Evolutionary conservation across 208 protist genomes (phyloP).

Genomic region (Zelonia costaricensis): DNA sequence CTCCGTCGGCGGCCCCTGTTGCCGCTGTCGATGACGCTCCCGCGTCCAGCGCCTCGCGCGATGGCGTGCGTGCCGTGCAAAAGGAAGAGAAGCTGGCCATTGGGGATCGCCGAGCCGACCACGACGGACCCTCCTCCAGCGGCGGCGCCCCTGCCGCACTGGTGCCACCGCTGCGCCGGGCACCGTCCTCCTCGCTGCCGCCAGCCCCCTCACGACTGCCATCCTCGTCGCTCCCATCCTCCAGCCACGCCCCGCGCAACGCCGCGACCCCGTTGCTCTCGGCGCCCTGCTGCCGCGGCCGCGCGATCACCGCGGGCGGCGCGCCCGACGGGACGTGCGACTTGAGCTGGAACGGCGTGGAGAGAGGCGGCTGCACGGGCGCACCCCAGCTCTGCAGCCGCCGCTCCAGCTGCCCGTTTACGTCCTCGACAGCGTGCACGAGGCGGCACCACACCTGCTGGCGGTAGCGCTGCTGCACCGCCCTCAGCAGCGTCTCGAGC

Average conservation of each 20-base stretch:
- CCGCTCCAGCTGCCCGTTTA: slow-evolving; percentile 38
- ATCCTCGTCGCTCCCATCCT: not conserved
- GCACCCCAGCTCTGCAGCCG: slow-evolving; percentile 30
- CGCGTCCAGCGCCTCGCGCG: not conserved
- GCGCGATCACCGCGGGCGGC: not conserved
- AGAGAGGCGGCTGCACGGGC: not conserved
- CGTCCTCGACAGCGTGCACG: slow-evolving; percentile 53
- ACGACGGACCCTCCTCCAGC: too few relatives aligned
- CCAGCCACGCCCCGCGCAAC: not conserved
- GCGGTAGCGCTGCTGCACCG: slow-evolving; percentile 29
- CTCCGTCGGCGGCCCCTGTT: not conserved
- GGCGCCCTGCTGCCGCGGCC: not conserved
- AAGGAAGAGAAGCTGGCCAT: slow-evolving; percentile 5
- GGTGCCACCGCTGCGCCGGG: too few relatives aligned
- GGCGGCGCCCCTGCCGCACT: too few relatives aligned
- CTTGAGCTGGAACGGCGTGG: too few relatives aligned
- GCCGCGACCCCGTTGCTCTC: too few relatives aligned
- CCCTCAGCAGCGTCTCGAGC: slow-evolving; percentile 25
- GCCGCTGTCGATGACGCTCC: not conserved
- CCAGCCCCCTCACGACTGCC: not conserved
- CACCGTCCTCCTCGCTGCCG: not conserved
- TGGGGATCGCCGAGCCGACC: not conserved
- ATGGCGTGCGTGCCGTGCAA: not conserved
- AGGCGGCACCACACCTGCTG: slow-evolving; percentile 44
- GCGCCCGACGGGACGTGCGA: too few relatives aligned